Base-by-base conservation (phyloP, 2,329 filamentous ascomycete species). In the Hymenoscyphus scutula region DNA sequence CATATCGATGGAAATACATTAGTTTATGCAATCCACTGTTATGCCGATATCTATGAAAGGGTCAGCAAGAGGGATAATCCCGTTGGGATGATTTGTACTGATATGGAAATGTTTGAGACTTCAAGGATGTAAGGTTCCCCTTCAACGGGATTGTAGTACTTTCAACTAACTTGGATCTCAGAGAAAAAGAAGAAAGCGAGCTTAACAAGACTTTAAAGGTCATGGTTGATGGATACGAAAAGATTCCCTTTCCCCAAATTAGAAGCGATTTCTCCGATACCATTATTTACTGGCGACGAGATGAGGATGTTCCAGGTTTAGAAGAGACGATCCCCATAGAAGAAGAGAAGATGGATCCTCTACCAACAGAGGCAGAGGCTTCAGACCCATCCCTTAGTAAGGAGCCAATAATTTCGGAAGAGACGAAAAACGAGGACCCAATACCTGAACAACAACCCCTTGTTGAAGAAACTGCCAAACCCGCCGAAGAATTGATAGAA, bases 1-100 rank as follows among this genome's bases (percentile, higher is more conserved):
- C 29, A 67, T 7, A 68, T 75, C 19, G 62, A 56, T 13, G 65
- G 65, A 13, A 63, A 64, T 17, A 72, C 65, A 32, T 57, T 75
- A 53, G 71, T 74, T 0, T 75, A 74, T 64, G 74, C 72, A 1
- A 72, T 75, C 34, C 74, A 75, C 62, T 75, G 74, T 60, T 75
- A 74, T 62, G 66, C 65, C 8, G 53, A 66, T 15, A 62, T 75
- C 5, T 75, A 74, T 51, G 65, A 68, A 29, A 32, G 68, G 17
- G 59, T 74, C 48, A 63, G 64, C 34, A 65, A 69, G 34, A 65
- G 63, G 17, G 45, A 62, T 11, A 66, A 55, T 48, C 72, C 73
- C 6, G 67, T 65, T 17, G 62, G 73, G 1, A 57, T 74, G 29
- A 68, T 75, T 54, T 67, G 70, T 17, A 75, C 72, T 1, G 70